These are phyloP conservation scores for Chiua virens DNA, from an alignment of 768 basidiomycete genomes.

Conservation along the genomic window DNA sequence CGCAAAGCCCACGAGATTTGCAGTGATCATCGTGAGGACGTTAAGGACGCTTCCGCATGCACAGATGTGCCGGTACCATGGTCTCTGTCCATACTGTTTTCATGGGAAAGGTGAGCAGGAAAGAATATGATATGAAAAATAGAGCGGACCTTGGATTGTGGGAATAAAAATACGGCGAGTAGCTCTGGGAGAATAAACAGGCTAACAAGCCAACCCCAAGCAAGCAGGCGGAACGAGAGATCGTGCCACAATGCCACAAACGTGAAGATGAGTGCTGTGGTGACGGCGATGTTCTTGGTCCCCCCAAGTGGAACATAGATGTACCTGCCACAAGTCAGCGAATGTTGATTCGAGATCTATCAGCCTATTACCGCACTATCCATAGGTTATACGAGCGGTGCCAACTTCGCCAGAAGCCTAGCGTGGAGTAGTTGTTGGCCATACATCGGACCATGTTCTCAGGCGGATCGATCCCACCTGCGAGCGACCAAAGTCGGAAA, in stretches of 20 bases:
- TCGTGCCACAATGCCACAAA: constrained; percentile 99
- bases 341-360: not conserved
- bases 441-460: constrained; percentile 99
- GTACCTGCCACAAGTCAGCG: constrained; percentile 54
- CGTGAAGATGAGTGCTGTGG: constrained; percentile 82
- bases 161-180: constrained; percentile 56
- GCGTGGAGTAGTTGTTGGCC: constrained; percentile 92
- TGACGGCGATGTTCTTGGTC: constrained; percentile 49
- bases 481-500: constrained; percentile 91
- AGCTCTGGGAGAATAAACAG: constrained; percentile 90
- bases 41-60: constrained; percentile 84
- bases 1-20: constrained; percentile 95
- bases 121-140: not conserved
- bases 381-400: constrained; percentile 96
- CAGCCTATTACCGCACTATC: constrained; percentile 68
- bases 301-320: constrained; percentile 95
- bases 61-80: constrained; percentile 87
- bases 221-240: constrained; percentile 78
- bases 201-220: constrained; percentile 96
- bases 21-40: constrained; percentile 84
- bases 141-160: constrained; percentile 56
- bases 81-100: constrained; percentile 58
- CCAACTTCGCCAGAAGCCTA: constrained; percentile 97
- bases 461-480: constrained; percentile 87
- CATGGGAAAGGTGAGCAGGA: constrained; percentile 2